Evolutionary conservation across 2,329 filamentous ascomycete species (phyloP).

Genomic region (Xylariaceae sp.): DNA sequence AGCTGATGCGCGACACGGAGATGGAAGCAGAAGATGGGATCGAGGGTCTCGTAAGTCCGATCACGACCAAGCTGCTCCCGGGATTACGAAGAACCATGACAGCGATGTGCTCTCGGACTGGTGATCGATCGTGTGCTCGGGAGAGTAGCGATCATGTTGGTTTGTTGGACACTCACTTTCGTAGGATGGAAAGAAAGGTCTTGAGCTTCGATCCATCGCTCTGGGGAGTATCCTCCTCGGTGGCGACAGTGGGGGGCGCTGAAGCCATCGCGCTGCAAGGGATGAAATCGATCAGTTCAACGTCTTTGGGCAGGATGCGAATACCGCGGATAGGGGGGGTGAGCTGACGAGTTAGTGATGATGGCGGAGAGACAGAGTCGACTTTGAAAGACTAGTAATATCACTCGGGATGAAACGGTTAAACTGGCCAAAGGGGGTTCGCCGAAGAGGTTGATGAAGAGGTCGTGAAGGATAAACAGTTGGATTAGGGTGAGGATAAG

Average conservation of each 20-base stretch:
- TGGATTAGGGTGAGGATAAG: not conserved
- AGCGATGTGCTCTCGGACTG: slow-evolving; percentile 4
- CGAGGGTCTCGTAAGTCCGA: slow-evolving; percentile 19
- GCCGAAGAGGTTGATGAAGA: not conserved
- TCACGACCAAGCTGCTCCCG: slow-evolving; percentile 17
- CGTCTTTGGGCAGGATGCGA: not conserved
- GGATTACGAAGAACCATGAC: not conserved
- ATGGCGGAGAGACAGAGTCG: not conserved
- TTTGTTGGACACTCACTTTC: slow-evolving; percentile 62
- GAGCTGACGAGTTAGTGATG: not conserved
- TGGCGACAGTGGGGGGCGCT: slow-evolving; percentile 22
- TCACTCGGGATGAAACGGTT: not conserved
- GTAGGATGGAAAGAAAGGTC: slow-evolving; percentile 81
- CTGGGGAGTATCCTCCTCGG: slow-evolving; percentile 35
- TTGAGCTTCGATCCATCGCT: slow-evolving; percentile 85
- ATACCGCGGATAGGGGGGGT: not conserved
- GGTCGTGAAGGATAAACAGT: not conserved
- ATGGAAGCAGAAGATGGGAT: slow-evolving; percentile 1
- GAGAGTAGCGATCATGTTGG: not conserved
- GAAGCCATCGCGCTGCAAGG: slow-evolving; percentile 23
- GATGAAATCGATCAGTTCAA: not conserved
- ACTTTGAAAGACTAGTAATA: not conserved
- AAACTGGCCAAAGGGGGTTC: not conserved
- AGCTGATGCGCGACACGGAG: slow-evolving; percentile 9
- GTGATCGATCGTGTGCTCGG: not conserved